These are phyloP conservation scores for Trapa bicornis DNA, from an alignment of 345 rosid species.

Conservation along the genomic window DNA sequence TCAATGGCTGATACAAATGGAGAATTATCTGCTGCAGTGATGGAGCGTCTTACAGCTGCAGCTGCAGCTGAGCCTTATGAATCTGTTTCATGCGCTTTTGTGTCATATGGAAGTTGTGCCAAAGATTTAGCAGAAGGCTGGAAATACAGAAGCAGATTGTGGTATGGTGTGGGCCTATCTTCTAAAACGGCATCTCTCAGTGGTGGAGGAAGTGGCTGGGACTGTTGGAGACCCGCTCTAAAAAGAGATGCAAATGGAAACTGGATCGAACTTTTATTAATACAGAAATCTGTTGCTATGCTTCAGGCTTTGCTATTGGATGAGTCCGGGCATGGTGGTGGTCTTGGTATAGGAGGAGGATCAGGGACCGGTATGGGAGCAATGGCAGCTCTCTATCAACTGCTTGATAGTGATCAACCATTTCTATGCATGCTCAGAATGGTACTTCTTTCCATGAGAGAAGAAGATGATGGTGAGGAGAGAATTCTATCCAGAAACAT, in stretches of 20 bases:
- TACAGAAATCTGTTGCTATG: conserved; percentile 90
- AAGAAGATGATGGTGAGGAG: conserved; percentile 77
- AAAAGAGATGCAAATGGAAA: conserved; percentile 88
- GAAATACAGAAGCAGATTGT: conserved; percentile 92
- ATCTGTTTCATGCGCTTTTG: conserved; percentile 95
- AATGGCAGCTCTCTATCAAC: conserved; percentile 90
- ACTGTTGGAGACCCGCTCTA: conserved; percentile 68
- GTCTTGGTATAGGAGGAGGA: conserved; percentile 99
- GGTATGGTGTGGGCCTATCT: conserved; percentile 90
- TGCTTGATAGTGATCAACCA: conserved; percentile 97
- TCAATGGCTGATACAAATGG: conserved; percentile 99
- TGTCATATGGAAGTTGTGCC: conserved; percentile 93
- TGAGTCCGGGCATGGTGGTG: conserved; percentile 98
- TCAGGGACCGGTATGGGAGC: conserved; percentile 99
- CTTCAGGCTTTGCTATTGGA: conserved; percentile 93
- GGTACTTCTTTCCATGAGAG: conserved; percentile 97
- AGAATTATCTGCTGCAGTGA: conserved; percentile 68
- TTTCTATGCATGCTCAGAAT: conserved; percentile 98
- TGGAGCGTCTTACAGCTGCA: conserved; percentile 96
- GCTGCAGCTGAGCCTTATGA: conserved; percentile 97
- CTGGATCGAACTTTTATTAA: conserved; percentile 93
- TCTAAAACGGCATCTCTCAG: conserved; percentile 49
- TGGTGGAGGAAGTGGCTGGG: conserved; percentile 96
- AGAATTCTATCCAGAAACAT: conserved; percentile 54
- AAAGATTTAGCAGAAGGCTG: conserved; percentile 92